Conservation (phyloP, 371 early-diverging fungal genomes). For the Lichtheimia ramosa region DNA sequence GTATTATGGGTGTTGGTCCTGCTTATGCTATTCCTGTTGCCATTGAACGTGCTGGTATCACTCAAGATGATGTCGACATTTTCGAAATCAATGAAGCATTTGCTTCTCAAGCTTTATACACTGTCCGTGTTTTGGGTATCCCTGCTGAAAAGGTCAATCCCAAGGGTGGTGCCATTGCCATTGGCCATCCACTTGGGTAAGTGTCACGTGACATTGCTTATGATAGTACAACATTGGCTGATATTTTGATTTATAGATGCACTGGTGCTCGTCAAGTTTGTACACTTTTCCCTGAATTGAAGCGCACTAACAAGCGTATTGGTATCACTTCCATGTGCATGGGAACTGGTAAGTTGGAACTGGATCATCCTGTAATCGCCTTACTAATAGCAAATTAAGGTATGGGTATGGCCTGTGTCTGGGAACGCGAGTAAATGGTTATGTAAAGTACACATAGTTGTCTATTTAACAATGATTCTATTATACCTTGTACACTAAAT, state of each 20-base stretch:
- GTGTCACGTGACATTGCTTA: constrained; percentile 33
- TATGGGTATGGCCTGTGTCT: constrained; percentile 90
- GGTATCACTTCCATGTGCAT: constrained; percentile 92
- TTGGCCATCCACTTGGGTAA: constrained; percentile 81
- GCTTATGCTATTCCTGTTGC: constrained; percentile 93
- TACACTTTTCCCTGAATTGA: constrained; percentile 87
- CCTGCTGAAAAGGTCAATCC: constrained; percentile 89
- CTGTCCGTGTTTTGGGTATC: constrained; percentile 79
- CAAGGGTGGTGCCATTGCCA: constrained; percentile 96
- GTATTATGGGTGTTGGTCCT: constrained; percentile 95
- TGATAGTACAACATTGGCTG: neutral
- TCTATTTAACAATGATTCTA: neutral
- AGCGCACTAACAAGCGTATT: constrained; percentile 72
- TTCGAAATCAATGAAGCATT: constrained; percentile 96
- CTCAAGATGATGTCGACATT: constrained; percentile 78
- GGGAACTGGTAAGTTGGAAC: constrained; percentile 67
- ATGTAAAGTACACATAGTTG: neutral
- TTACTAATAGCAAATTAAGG: constrained; percentile 18
- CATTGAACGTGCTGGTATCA: constrained; percentile 80
- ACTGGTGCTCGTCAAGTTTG: constrained; percentile 96
- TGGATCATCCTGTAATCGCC: constrained; percentile 19
- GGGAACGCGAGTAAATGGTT: constrained; percentile 68
- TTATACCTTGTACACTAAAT: neutral
- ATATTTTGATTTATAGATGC: constrained; percentile 49
- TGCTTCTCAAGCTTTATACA: constrained; percentile 93